Conservation (phyloP, 495 filamentous ascomycete species). For the Penicillium roqueforti region DNA sequence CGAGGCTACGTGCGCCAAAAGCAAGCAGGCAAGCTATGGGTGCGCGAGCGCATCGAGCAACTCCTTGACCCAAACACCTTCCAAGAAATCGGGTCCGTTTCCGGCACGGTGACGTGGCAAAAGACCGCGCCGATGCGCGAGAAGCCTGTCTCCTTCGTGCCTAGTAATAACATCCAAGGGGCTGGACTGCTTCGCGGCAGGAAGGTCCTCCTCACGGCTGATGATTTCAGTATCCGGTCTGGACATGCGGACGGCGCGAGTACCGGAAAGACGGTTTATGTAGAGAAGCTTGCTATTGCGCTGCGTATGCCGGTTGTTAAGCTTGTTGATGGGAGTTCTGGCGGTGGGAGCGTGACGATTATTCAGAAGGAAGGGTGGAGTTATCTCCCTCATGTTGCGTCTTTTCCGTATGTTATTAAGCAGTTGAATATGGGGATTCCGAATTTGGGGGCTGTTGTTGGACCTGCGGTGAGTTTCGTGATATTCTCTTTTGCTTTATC, state of each 20-base stretch:
- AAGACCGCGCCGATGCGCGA: slow-evolving; percentile 45
- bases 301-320: slow-evolving; percentile 56
- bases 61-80: slow-evolving; percentile 53
- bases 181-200: slow-evolving; percentile 47
- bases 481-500: background rate
- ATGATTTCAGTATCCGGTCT: slow-evolving; percentile 60
- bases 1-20: slow-evolving; percentile 58
- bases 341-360: slow-evolving; percentile 58
- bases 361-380: slow-evolving; percentile 52
- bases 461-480: slow-evolving; percentile 45
- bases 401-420: slow-evolving; percentile 46
- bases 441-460: slow-evolving; percentile 58
- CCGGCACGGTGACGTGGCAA: slow-evolving; percentile 56
- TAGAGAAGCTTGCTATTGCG: slow-evolving; percentile 51
- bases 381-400: slow-evolving; percentile 52
- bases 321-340: slow-evolving; percentile 58
- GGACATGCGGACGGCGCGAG: slow-evolving; percentile 60
- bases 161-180: slow-evolving; percentile 54
- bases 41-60: slow-evolving; percentile 53
- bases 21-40: slow-evolving; percentile 62
- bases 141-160: slow-evolving; percentile 46
- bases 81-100: slow-evolving; percentile 54
- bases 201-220: slow-evolving; percentile 55
- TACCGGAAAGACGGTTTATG: slow-evolving; percentile 55
- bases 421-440: slow-evolving; percentile 61